These are phyloP conservation scores for Suillus americanus DNA, from an alignment of 768 basidiomycete species.

Conservation along the genomic window DNA sequence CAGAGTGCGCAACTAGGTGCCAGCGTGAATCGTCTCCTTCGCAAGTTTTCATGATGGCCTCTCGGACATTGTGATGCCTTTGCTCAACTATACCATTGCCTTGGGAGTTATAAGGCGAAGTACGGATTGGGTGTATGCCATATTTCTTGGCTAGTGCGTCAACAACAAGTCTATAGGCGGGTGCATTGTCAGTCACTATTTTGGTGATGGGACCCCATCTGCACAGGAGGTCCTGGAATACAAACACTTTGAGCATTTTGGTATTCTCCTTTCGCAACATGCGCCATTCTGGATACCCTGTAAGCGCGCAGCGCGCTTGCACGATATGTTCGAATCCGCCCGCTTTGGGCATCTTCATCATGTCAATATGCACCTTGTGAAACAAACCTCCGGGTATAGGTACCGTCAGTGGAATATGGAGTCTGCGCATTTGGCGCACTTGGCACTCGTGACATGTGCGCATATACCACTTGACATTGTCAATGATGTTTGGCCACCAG, in stretches of 20 bases:
- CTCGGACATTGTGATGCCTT: conserved; percentile 5
- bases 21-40: not conserved
- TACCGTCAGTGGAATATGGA: accelerated
- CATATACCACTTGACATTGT: no score
- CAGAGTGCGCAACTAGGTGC: not conserved
- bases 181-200: no score
- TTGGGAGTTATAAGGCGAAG: not conserved
- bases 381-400: not conserved
- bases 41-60: conserved; percentile 10
- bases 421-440: no score
- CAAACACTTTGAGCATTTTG: not conserved
- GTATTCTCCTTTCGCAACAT: not conserved
- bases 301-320: not conserved
- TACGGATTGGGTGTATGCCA: no score
- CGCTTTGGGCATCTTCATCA: not conserved
- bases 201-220: no score
- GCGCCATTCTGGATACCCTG: not conserved
- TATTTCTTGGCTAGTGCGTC: not conserved
- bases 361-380: not conserved
- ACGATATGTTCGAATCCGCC: not conserved
- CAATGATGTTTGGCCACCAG: no score
- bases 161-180: not conserved
- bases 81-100: not conserved
- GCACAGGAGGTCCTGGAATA: no score
- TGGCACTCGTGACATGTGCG: no score